Evolutionary conservation across 371 early-diverging fungal genomes (phyloP).

Genomic region (Mortierella sp.): DNA sequence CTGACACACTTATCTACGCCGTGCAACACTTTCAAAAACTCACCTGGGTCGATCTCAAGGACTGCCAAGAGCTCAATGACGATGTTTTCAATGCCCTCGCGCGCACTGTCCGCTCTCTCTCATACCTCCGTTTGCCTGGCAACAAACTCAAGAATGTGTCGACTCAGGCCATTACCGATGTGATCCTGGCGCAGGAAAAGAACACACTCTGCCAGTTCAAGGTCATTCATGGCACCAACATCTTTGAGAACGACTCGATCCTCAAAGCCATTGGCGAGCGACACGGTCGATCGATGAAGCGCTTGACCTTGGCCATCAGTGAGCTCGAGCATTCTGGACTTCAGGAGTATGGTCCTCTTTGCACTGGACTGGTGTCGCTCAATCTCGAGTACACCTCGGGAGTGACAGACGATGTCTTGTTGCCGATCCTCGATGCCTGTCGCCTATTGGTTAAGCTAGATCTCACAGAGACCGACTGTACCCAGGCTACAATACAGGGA

Average conservation of each 20-base stretch:
- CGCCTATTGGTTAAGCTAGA: slow-evolving; percentile 38
- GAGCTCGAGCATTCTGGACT: slow-evolving; percentile 49
- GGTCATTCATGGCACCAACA: slow-evolving; percentile 45
- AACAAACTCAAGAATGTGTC: slow-evolving; percentile 31
- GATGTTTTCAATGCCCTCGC: slow-evolving; percentile 38
- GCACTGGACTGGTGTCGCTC: slow-evolving; percentile 26
- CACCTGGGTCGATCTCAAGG: slow-evolving; percentile 48
- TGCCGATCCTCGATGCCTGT: slow-evolving; percentile 44
- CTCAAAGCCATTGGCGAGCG: slow-evolving; percentile 44
- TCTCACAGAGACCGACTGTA: slow-evolving; percentile 51
- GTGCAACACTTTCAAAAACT: slow-evolving; percentile 38
- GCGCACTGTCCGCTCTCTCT: slow-evolving; percentile 26
- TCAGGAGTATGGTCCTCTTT: slow-evolving; percentile 39
- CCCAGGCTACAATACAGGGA: slow-evolving; percentile 39
- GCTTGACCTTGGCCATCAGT: slow-evolving; percentile 45
- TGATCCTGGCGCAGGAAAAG: slow-evolving; percentile 42
- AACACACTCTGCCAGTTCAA: slow-evolving; percentile 47
- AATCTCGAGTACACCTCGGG: slow-evolving; percentile 55
- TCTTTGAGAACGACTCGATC: slow-evolving; percentile 39
- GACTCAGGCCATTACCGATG: slow-evolving; percentile 20
- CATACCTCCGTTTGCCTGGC: slow-evolving; percentile 44
- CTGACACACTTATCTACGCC: slow-evolving; percentile 39
- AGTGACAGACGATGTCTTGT: slow-evolving; percentile 39
- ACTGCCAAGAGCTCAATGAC: slow-evolving; percentile 41
- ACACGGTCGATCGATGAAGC: slow-evolving; percentile 46